phyloP scores from a whole-genome alignment of 176 grass and related monocot species.

The Chrysopogon serrulatus region DNA sequence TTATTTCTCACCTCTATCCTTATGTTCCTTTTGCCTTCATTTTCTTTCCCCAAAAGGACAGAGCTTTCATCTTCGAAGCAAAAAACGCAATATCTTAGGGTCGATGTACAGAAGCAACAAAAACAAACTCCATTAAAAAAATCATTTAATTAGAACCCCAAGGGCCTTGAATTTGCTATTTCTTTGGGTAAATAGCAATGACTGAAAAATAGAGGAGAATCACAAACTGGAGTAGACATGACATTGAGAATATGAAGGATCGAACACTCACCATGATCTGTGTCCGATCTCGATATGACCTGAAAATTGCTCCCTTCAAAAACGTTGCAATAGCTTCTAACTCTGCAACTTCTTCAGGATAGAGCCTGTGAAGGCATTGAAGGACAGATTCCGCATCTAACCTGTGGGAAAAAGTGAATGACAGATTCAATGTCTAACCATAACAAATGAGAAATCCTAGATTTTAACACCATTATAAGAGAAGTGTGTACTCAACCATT shows the following conservation, averaged over 20 bases:
- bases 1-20: constrained; percentile 16
- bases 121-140: constrained; percentile 1
- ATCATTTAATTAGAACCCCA: not conserved
- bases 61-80: constrained; percentile 8
- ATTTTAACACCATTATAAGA: no score
- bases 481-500: no score
- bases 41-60: not conserved
- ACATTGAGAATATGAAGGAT: not conserved
- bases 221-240: not conserved
- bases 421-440: no score
- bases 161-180: not conserved
- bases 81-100: not conserved
- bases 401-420: not conserved
- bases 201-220: not conserved
- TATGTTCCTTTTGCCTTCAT: constrained; percentile 14
- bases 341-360: no score
- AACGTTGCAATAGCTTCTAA: no score
- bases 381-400: not conserved
- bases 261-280: no score
- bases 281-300: no score
- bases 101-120: constrained; percentile 2
- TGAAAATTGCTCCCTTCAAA: no score
- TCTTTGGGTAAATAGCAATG: no score
- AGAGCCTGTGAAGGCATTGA: no score
- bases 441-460: no score